These are phyloP conservation scores for Lojkania enalia DNA, from an alignment of 2,329 filamentous ascomycete genomes.

Conservation along the genomic window DNA sequence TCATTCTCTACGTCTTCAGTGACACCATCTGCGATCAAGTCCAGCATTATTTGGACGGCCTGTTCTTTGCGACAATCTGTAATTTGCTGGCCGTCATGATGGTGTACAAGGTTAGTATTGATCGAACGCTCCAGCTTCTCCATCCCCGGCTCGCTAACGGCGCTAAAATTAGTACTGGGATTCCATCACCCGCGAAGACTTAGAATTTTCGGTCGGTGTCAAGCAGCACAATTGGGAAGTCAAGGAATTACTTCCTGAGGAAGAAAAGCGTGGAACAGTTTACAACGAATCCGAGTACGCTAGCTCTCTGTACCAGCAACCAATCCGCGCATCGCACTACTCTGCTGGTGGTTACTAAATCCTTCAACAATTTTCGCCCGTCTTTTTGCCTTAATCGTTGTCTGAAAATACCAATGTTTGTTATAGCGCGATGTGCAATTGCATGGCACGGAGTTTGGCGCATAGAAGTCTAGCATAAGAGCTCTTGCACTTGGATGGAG, in stretches of 20 bases:
- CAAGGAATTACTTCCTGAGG: slow-evolving; percentile 77
- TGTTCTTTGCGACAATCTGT: slow-evolving; percentile 92
- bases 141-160: slow-evolving; percentile 23
- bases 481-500: too few species aligned
- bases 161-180: slow-evolving; percentile 80
- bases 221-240: slow-evolving; percentile 98
- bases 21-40: slow-evolving; percentile 79
- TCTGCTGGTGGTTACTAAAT: slow-evolving; percentile 37
- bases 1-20: slow-evolving; percentile 89
- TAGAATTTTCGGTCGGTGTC: slow-evolving; percentile 95
- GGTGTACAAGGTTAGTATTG: slow-evolving; percentile 86
- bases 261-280: slow-evolving; percentile 77
- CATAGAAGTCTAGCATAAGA: slow-evolving; percentile 4
- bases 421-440: slow-evolving; percentile 11
- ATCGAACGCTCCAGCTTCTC: slow-evolving; percentile 1
- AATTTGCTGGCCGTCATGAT: slow-evolving; percentile 98
- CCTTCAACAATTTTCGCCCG: too few species aligned
- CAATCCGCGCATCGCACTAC: slow-evolving; percentile 39
- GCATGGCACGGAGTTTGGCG: slow-evolving; percentile 26
- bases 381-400: slow-evolving; percentile 1
- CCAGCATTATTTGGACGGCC: slow-evolving; percentile 89
- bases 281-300: slow-evolving; percentile 69
- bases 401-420: slow-evolving; percentile 10
- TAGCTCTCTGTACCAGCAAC: slow-evolving; percentile 49
- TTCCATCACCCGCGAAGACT: slow-evolving; percentile 95